Conservation (phyloP, 257 asterid genomes). For the Solanum rostratum region DNA sequence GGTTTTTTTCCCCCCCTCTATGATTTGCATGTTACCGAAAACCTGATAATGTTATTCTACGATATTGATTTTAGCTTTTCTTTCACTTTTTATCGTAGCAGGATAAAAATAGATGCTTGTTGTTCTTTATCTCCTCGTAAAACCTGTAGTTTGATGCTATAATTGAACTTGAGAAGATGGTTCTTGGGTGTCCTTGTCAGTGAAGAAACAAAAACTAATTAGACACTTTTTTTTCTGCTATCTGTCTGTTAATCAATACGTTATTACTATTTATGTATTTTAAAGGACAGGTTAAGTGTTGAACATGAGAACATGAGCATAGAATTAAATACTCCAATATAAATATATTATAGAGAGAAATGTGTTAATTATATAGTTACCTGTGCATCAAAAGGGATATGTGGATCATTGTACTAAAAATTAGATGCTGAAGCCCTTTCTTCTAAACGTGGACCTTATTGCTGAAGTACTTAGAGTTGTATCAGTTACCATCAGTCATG, state of each 20-base stretch:
- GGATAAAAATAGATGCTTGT: not conserved
- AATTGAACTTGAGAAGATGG: not conserved
- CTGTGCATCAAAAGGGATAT: not conserved
- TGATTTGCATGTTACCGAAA: not conserved
- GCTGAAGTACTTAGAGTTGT: not conserved
- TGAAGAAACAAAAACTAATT: not conserved
- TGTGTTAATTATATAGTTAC: not conserved
- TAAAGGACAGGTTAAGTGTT: not conserved
- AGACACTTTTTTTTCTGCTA: not conserved
- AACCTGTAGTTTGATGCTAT: not conserved
- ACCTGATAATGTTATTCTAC: not conserved
- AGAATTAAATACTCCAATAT: not conserved
- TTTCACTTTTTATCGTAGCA: not conserved
- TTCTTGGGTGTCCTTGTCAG: not conserved
- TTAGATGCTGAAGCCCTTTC: not conserved
- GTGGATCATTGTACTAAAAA: not conserved
- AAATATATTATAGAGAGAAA: not conserved
- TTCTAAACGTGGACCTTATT: not conserved
- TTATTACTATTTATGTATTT: not conserved
- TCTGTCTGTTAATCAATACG: not conserved
- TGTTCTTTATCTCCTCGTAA: not conserved
- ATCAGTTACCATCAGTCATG: not conserved
- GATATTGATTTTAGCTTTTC: not conserved
- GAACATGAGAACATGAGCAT: not conserved
- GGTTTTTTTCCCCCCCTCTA: constrained; percentile 29